Base-by-base conservation (phyloP, 805 yeast species). In the Lachancea mirantina region DNA sequence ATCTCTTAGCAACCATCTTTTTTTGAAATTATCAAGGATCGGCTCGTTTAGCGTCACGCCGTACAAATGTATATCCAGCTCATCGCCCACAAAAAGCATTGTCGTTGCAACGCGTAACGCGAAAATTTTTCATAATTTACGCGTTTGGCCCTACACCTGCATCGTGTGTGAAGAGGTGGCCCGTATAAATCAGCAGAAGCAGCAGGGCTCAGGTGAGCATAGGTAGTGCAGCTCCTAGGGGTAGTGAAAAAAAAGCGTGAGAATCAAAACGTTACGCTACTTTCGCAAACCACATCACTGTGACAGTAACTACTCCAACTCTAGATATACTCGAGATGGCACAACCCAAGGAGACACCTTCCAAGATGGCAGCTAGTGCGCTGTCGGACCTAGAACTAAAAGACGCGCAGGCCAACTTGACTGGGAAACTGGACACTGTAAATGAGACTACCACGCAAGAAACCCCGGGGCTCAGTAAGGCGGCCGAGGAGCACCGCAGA, bases 311-410 rank as follows among this genome's bases (percentile, higher is more conserved):
- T n/a, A n/a, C n/a, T n/a, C n/a, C n/a, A n/a, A n/a, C n/a, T n/a
- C n/a, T n/a, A n/a, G n/a, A n/a, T n/a, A n/a, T 23, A 23, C 10
- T 23, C 10, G 26, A 26, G 5, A 48, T 37, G 44, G 53, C 49
- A 5, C 30, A 31, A 55, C 43, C 78, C 26, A 70, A 76, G 61
- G 76, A 77, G 69, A 82, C 95, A 13, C 84, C 84, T 39, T 74
- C 82, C 23, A 78, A 78, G 57, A 68, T 59, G 38, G 67, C 83
- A 36, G 82, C 84, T 28, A 59, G 57, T 38, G 78, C 74, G 18
- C 59, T 77, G 26, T 63, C 72, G 18, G 62, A 61, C 50, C 64
- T 78, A 34, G 77, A 73, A 44, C 55, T 77, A 31, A 53, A 59
- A 29, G 63, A 61, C 33, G 49, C 68, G 42, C 59, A 64, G 50